Conservation (phyloP, 1,284 basidiomycete species). For the Ceratobasidium theobromae region DNA sequence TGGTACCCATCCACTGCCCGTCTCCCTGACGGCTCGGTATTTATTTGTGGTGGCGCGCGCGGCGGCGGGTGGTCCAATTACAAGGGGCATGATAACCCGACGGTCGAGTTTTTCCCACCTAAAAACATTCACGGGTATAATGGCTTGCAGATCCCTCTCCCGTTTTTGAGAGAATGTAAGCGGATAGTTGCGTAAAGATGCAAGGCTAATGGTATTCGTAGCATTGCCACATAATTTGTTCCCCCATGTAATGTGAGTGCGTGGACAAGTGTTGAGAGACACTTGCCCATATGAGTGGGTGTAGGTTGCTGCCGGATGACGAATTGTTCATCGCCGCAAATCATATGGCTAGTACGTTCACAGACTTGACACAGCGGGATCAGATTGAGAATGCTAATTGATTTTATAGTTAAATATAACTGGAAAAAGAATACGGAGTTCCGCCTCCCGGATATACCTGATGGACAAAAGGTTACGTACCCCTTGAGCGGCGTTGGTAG, state of each 20-base stretch:
- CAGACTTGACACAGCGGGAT: too few relatives aligned
- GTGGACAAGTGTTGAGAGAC: too few relatives aligned
- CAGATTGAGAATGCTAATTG: too few relatives aligned
- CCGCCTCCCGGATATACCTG: slow-evolving; percentile 69
- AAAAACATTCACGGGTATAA: slow-evolving; percentile 66
- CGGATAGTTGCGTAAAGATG: slow-evolving; percentile 53
- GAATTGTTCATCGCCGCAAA: slow-evolving; percentile 13
- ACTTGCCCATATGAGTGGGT: too few relatives aligned
- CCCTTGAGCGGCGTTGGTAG: slow-evolving; percentile 62
- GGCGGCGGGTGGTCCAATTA: slow-evolving; percentile 84
- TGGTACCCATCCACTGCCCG: slow-evolving; percentile 77
- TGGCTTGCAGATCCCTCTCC: slow-evolving; percentile 49
- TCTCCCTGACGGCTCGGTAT: slow-evolving; percentile 71
- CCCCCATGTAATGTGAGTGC: not conserved
- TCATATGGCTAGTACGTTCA: slow-evolving; percentile 11
- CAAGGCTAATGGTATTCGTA: not conserved
- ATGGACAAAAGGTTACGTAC: slow-evolving; percentile 80
- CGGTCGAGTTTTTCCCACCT: slow-evolving; percentile 76
- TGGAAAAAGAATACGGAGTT: slow-evolving; percentile 66
- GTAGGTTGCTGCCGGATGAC: not conserved
- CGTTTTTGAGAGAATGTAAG: not conserved
- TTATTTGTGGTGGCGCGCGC: slow-evolving; percentile 78
- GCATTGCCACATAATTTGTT: slow-evolving; percentile 19
- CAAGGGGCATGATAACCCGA: slow-evolving; percentile 74
- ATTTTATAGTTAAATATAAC: slow-evolving; percentile 80